These are phyloP conservation scores for Trebouxiophyceae sp. DNA, from an alignment of 163 green algal species.

Conservation along the genomic window DNA sequence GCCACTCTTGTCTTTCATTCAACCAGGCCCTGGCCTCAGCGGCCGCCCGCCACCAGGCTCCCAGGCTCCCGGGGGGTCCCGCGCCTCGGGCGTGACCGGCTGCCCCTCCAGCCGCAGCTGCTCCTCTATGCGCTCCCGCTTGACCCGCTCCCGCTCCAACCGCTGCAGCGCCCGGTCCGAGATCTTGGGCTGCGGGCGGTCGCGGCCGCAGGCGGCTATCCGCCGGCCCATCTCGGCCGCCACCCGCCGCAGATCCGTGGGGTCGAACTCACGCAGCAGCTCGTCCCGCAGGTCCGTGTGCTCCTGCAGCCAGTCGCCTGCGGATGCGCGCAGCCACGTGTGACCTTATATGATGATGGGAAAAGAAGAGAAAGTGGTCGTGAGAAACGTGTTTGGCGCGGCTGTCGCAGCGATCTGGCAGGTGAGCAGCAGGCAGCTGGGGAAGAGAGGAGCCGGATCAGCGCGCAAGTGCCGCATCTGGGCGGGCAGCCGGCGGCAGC, in stretches of 20 bases:
- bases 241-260: slow-evolving; percentile 25
- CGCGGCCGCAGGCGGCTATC: slow-evolving; percentile 41
- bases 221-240: slow-evolving; percentile 37
- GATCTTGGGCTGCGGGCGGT: slow-evolving; percentile 43
- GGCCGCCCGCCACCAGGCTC: no score
- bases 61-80: no score
- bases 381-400: background rate
- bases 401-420: background rate
- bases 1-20: no score
- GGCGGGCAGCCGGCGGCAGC: no score
- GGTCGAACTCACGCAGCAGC: slow-evolving; percentile 41
- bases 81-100: background rate
- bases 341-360: no score
- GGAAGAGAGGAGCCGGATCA: no score
- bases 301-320: slow-evolving; percentile 41
- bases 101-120: slow-evolving; percentile 2
- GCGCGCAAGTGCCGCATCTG: no score
- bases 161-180: slow-evolving; percentile 36
- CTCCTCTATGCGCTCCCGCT: slow-evolving; percentile 15
- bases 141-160: slow-evolving; percentile 43
- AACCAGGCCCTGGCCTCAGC: no score
- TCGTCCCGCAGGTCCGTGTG: slow-evolving; percentile 79
- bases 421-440: no score
- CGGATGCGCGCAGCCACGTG: background rate
- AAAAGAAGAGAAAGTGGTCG: background rate